Conservation (phyloP, 345 rosid species). For the Ceriops decandra region DNA sequence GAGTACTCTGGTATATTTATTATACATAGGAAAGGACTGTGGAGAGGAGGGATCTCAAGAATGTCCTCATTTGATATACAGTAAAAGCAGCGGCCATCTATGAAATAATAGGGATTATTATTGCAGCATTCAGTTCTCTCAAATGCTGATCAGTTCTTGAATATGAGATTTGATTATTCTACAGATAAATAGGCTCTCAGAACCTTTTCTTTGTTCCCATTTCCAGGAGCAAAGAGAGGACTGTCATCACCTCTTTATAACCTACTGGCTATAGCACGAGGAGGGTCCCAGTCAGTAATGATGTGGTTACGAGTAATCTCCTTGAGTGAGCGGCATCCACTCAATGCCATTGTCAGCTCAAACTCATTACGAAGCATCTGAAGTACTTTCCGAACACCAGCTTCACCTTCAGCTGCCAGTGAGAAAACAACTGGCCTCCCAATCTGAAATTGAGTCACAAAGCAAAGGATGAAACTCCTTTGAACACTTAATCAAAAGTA, state of each 20-base stretch:
- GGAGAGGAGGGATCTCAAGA: background rate
- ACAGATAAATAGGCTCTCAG: background rate
- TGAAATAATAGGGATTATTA: background rate
- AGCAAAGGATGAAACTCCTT: too few species aligned
- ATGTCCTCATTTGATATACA: background rate
- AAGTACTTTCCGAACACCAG: slow-evolving; percentile 65
- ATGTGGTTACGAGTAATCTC: slow-evolving; percentile 80
- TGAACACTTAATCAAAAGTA: background rate
- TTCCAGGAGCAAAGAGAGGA: background rate
- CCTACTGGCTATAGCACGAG: slow-evolving; percentile 19
- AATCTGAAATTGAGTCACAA: slow-evolving; percentile 38
- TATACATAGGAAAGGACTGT: background rate
- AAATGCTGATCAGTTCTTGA: slow-evolving; percentile 4
- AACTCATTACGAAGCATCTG: slow-evolving; percentile 78
- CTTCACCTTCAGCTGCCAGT: slow-evolving; percentile 77
- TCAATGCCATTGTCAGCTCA: slow-evolving; percentile 86
- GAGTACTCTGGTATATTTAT: background rate
- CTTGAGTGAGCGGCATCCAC: slow-evolving; percentile 76
- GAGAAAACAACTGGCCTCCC: slow-evolving; percentile 88
- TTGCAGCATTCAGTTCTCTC: background rate
- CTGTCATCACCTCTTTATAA: slow-evolving; percentile 1
- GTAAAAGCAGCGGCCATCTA: slow-evolving; percentile 11
- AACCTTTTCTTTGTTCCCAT: background rate
- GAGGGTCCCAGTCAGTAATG: slow-evolving; percentile 63
- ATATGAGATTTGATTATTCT: background rate